These are phyloP conservation scores for Magnusiomyces magnusii DNA, from an alignment of 1,139 yeast species.

Conservation along the genomic window DNA sequence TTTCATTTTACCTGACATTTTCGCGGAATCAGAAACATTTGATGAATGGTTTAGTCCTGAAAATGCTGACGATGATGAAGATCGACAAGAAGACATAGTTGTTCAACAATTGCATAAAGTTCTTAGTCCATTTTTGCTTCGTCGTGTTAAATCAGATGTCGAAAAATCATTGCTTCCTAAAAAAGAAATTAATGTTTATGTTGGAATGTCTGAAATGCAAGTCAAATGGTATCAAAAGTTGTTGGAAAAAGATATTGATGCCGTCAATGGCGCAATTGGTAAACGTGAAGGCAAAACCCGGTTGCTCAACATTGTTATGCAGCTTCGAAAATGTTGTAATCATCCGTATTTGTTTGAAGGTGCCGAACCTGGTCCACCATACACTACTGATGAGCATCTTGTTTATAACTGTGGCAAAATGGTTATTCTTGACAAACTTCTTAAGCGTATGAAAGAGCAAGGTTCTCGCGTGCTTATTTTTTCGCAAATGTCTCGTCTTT, in stretches of 20 bases:
- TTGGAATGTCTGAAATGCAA: slow-evolving; percentile 96
- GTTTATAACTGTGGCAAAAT: slow-evolving; percentile 85
- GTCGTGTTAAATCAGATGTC: slow-evolving; percentile 90
- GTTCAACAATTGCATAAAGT: slow-evolving; percentile 88
- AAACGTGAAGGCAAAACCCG: slow-evolving; percentile 91
- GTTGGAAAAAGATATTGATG: slow-evolving; percentile 89
- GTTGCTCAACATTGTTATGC: slow-evolving; percentile 90
- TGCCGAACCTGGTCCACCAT: slow-evolving; percentile 99
- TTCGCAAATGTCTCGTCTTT: slow-evolving; percentile 89
- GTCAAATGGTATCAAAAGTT: slow-evolving; percentile 82
- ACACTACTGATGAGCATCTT: slow-evolving; percentile 91
- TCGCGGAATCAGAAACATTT: slow-evolving; percentile 84
- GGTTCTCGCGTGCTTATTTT: slow-evolving; percentile 91
- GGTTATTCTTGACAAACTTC: slow-evolving; percentile 76
- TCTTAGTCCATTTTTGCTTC: slow-evolving; percentile 74
- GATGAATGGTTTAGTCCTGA: slow-evolving; percentile 70
- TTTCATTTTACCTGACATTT: slow-evolving; percentile 91
- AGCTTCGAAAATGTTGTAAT: slow-evolving; percentile 89
- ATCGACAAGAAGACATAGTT: slow-evolving; percentile 53
- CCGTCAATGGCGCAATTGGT: slow-evolving; percentile 89
- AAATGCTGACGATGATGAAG: slow-evolving; percentile 38
- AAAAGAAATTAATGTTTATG: slow-evolving; percentile 79
- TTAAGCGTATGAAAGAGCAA: slow-evolving; percentile 60
- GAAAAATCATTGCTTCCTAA: slow-evolving; percentile 87
- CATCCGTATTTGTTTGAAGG: slow-evolving; percentile 97